These are phyloP conservation scores for Ophiorrhiza pumila DNA, from an alignment of 257 asterid species.

Conservation along the genomic window DNA sequence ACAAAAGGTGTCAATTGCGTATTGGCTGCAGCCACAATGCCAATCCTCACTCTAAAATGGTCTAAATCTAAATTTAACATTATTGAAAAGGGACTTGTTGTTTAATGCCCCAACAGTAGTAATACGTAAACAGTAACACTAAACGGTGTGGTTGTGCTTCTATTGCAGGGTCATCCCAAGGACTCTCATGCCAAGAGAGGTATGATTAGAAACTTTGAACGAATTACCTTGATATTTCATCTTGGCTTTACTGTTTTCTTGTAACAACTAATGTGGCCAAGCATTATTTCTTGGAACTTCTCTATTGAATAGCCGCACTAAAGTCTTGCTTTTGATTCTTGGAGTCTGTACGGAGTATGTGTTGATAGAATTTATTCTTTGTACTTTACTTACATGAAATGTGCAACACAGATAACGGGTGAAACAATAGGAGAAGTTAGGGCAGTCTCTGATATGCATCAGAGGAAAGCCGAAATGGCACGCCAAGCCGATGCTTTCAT, in stretches of 20 bases:
- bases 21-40: neutral
- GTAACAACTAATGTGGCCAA: neutral
- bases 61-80: neutral
- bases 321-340: too few relatives aligned
- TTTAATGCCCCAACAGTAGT: too few relatives aligned
- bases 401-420: slow-evolving; percentile 65
- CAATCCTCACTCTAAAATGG: neutral
- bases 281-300: neutral
- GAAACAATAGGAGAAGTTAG: slow-evolving; percentile 72
- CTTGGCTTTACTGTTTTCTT: neutral
- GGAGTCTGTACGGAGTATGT: too few relatives aligned
- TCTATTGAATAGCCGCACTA: too few relatives aligned
- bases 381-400: neutral
- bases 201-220: slow-evolving; percentile 17
- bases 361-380: neutral
- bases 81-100: neutral
- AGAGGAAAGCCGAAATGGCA: slow-evolving; percentile 95
- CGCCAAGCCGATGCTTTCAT: slow-evolving; percentile 94
- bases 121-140: too few relatives aligned
- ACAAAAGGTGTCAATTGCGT: slow-evolving; percentile 1
- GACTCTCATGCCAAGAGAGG: slow-evolving; percentile 95
- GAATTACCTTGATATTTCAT: neutral
- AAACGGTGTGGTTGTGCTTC: neutral
- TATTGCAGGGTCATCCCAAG: slow-evolving; percentile 84
- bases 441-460: slow-evolving; percentile 91